These are phyloP conservation scores for Aspergillus sp. DNA, from an alignment of 2,329 filamentous ascomycete species.

Conservation along the genomic window DNA sequence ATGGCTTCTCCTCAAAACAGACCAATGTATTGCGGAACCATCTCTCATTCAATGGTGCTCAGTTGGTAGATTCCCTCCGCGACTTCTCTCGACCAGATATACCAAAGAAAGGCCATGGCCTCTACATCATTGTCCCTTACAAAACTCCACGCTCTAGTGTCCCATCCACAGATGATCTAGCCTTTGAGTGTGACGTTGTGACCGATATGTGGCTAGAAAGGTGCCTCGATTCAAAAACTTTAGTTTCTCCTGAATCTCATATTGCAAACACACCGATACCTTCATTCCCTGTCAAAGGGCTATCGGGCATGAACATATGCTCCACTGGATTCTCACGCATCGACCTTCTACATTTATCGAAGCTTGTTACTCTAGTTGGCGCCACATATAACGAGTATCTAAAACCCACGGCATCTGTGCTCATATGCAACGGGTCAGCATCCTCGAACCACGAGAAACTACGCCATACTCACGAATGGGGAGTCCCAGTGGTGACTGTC, in stretches of 20 bases:
- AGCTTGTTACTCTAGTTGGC: constrained; percentile 71
- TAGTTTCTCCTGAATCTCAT: constrained; percentile 68
- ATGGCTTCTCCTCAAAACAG: constrained; percentile 59
- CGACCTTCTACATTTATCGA: constrained; percentile 80
- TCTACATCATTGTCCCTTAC: constrained; percentile 43
- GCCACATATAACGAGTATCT: constrained; percentile 79
- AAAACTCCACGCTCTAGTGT: constrained; percentile 33
- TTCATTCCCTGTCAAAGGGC: constrained; percentile 67
- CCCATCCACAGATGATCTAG: constrained; percentile 41
- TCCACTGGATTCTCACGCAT: constrained; percentile 81
- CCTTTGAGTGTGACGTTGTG: constrained; percentile 53
- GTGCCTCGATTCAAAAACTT: constrained; percentile 74
- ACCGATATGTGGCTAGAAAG: constrained; percentile 94
- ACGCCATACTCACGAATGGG: constrained; percentile 70
- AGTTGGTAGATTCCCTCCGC: constrained; percentile 33
- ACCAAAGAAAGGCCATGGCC: constrained; percentile 32
- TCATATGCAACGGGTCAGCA: constrained; percentile 66
- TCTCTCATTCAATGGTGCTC: constrained; percentile 42
- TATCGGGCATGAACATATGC: constrained; percentile 69
- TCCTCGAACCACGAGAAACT: constrained; percentile 69
- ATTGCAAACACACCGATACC: constrained; percentile 76
- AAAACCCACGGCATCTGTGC: constrained; percentile 67
- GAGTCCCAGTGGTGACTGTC: constrained; percentile 75
- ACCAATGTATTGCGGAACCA: constrained; percentile 40
- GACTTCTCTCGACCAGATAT: constrained; percentile 36